Evolutionary conservation across 257 asterid genomes (phyloP), one percentile per base, ranked within the genome.

Genomic region (Petunia secreta): DNA sequence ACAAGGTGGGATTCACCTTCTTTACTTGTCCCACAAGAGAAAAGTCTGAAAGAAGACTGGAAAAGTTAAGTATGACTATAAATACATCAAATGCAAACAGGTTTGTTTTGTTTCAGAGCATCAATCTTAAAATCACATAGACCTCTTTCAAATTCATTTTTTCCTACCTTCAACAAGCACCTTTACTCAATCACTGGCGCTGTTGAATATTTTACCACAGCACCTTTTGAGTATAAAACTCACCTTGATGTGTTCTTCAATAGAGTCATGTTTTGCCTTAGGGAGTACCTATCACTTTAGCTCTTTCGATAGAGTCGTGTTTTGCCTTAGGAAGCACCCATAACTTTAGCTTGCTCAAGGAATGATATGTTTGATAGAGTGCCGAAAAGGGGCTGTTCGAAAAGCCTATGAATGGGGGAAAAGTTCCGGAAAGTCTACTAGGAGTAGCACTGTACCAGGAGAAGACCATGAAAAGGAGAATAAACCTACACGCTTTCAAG

Each of bases 21-120:
- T 89, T 94, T 92, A 90, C 97, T 94, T 75, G 98, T 94, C 67
- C 98, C 97, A 79, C 98, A 94, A 68, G 98, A 94, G 89, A 94
- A 94, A 16, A 94, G 91, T 84, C 98, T 94, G 92, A 80, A 88
- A 87, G 41, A 83, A 85, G 65, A 83, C 10, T 71, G 82, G 64
- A 82, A 6, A 50, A 11, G 62, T 71, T 10, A 50, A 50, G 25
- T 48, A 13, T 50, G 13, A 71, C 62, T 50, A 48, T 2, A 50
- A 16, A 50, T 39, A 50, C 15, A 71, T 34, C 77, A 71, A 48
- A 71, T 13, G 77, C 60, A 71, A 71, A 48, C 44, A 34, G 50
- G 46, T 34, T 5, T 48, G 60, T 25, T 13, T 71, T 71, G 60
- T 11, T 69, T 25, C 16, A 25, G 43, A 68, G 62, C 16, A 68